phyloP scores from a whole-genome alignment of 176 grass and related monocot genomes.

The Musa itinerans region DNA sequence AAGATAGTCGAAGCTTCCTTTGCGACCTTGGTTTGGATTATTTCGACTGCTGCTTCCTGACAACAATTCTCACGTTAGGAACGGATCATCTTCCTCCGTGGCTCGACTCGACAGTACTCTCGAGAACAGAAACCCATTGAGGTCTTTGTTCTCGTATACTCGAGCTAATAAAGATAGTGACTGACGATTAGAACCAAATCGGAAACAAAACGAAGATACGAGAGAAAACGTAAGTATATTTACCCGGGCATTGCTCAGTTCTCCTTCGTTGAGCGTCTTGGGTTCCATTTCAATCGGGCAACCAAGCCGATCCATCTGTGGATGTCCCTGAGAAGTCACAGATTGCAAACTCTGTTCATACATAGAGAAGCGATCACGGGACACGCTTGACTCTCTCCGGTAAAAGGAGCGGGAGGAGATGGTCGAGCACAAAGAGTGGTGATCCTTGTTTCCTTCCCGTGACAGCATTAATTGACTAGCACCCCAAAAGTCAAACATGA shows the following conservation, averaged over 20 bases:
- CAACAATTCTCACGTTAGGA: neutral
- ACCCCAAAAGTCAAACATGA: too few species aligned
- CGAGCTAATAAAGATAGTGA: neutral
- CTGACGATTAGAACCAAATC: neutral
- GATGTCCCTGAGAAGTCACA: neutral
- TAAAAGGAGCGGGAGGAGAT: neutral
- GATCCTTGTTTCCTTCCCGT: neutral
- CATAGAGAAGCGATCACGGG: neutral
- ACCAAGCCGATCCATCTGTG: neutral
- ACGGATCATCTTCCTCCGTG: too few species aligned
- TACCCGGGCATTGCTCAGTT: slow-evolving; percentile 6
- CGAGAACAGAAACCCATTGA: too few species aligned
- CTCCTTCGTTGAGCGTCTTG: slow-evolving; percentile 8
- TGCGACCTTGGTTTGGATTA: slow-evolving; percentile 5
- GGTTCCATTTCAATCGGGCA: slow-evolving; percentile 20
- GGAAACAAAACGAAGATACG: neutral
- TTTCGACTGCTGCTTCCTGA: slow-evolving; percentile 13
- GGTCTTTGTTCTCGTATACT: neutral
- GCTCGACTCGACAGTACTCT: too few species aligned
- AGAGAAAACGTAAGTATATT: neutral
- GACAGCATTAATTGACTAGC: neutral
- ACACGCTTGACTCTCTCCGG: neutral
- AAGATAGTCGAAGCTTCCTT: slow-evolving; percentile 15
- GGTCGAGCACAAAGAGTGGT: neutral
- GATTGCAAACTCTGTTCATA: neutral